Evolutionary conservation across 2,329 filamentous ascomycete species (phyloP).

Genomic region (Pseudocercospora ulei): DNA sequence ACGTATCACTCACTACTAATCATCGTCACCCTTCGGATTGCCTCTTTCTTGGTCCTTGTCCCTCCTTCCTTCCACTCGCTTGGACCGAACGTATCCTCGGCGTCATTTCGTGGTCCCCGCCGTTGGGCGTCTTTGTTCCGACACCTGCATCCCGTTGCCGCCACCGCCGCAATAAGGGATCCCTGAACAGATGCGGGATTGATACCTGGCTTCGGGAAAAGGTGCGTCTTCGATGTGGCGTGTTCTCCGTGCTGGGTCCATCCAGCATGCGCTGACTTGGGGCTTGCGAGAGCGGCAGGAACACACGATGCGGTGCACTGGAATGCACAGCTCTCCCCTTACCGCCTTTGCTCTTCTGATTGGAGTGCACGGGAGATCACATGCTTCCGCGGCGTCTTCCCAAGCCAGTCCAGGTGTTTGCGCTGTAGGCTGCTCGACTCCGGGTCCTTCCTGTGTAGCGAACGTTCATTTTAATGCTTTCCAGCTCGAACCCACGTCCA

Average conservation of each 20-base stretch:
- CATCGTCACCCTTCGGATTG: not conserved
- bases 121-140: conserved; percentile 10
- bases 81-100: not conserved
- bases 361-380: conserved; percentile 33
- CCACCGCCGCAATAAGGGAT: conserved; percentile 17
- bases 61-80: conserved; percentile 1
- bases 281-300: conserved; percentile 15
- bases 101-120: conserved; percentile 2
- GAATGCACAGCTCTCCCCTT: conserved; percentile 45
- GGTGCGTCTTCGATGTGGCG: conserved; percentile 1
- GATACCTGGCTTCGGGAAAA: conserved; percentile 13
- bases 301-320: conserved; percentile 24
- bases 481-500: conserved; percentile 78
- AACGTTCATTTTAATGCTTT: conserved; percentile 33
- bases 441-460: conserved; percentile 23
- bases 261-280: conserved; percentile 20
- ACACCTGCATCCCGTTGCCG: conserved; percentile 5
- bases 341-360: conserved; percentile 52
- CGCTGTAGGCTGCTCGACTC: conserved; percentile 42
- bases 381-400: conserved; percentile 35
- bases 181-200: conserved; percentile 8
- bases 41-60: not conserved
- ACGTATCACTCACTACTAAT: no score
- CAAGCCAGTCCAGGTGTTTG: conserved; percentile 42
- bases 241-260: not conserved